phyloP scores from a whole-genome alignment of 305 asterid species.

The Fraxinus latifolia region DNA sequence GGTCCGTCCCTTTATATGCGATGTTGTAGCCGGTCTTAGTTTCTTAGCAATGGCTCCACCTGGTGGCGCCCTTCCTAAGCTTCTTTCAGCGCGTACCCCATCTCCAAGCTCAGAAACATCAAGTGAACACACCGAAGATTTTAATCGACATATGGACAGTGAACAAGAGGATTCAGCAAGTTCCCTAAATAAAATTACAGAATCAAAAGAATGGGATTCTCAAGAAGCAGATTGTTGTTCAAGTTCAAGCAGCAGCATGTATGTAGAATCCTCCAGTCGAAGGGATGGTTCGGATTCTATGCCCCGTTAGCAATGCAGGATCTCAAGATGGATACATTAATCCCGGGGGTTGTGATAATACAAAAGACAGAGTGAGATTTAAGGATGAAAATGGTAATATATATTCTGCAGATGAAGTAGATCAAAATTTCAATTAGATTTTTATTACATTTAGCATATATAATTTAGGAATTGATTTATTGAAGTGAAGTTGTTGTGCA shows the following conservation, averaged over 20 bases:
- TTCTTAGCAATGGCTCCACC: slow-evolving; percentile 46
- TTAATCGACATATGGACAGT: too few species aligned
- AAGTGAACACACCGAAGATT: too few species aligned
- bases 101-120: too few species aligned
- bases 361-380: not conserved
- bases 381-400: not conserved
- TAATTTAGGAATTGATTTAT: not conserved
- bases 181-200: not conserved
- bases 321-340: not conserved
- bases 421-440: not conserved
- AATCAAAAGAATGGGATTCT: slow-evolving; percentile 5
- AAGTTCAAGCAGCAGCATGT: slow-evolving; percentile 8
- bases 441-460: not conserved
- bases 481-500: not conserved
- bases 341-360: not conserved
- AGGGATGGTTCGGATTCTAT: not conserved
- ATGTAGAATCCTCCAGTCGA: not conserved
- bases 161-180: not conserved
- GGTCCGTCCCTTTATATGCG: slow-evolving; percentile 46
- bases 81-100: too few species aligned
- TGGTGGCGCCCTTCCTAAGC: too few species aligned
- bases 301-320: not conserved
- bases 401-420: not conserved
- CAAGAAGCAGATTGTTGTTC: slow-evolving; percentile 21
- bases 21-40: slow-evolving; percentile 41